Evolutionary conservation across 805 yeast genomes (phyloP), one percentile per base, ranked within the genome.

Genomic region (Wickerhamomyces tratensis): DNA sequence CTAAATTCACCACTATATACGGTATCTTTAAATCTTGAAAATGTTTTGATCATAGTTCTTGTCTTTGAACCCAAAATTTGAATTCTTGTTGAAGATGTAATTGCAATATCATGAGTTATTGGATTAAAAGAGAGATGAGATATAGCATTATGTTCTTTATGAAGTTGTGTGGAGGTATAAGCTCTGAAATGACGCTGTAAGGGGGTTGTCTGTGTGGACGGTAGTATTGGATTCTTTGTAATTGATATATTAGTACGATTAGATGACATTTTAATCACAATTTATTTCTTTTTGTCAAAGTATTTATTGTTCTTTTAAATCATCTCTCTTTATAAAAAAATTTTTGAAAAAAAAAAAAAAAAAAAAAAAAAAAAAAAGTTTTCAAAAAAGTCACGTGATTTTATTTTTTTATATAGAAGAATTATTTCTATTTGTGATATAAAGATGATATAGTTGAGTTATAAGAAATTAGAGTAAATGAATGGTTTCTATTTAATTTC

Each of bases 181-280:
- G 87, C 85, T 52, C 94, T 72, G 98, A 98, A 93, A 65, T 85
- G 91, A 51, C 94, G 73, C 56, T 88, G 95, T 51, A 91, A 98
- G 1, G 96, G 91, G 0, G 96, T 86, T 2, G 89, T 81, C 54
- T 79, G 83, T 31, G 34, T 31, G 10, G 85, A 79, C 4, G 96
- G 94, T 40, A 86, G 72, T 1, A 85, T 79, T 2, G 96, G 84
- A 47, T 77, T 79, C 57, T 86, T 73, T 30, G 73, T 74, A 29
- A 78, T 80, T 27, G 74, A 69, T 8, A 86, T 72, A 59, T 86
- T 73, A 47, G 78, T 82, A 56, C 74, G 69, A 15, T 72, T 67
- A 6, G 95, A 75, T 1, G 96, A 85, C 97, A 88, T 88, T 36
- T 12, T 38, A 25, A 27, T 2, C 3, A 7, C 30, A 27, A 27